Base-by-base conservation (phyloP, 257 asterid genomes). In the Galeopsis tetrahit region DNA sequence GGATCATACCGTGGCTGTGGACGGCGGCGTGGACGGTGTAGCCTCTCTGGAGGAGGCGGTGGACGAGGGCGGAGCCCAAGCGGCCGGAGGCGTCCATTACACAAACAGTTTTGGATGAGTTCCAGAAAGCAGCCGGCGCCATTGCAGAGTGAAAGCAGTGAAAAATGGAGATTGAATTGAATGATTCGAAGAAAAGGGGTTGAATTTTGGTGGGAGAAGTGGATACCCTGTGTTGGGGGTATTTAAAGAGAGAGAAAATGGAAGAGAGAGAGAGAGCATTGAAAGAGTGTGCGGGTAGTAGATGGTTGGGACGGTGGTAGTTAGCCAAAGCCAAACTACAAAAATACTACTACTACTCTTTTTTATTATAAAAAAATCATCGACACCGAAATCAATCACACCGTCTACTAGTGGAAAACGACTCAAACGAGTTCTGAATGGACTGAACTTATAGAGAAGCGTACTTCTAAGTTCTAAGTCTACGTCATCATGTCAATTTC, bases 71-170 rank as follows among this genome's bases (percentile, higher is more conserved):
- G 4, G 96, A 79, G 67, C 98, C 99, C 5, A 95, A 61, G 0
- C 79, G 85, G 6, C 96, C 96, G 0, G 96, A 79, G 2, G 96
- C 96, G 65, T 92, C 98, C 99, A 95, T 95, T 2, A 95, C 99
- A 66, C 99, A 95, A 0, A 95, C 94, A 0, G 85, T 81, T 57
- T 78, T 84, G 51, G 81, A 53, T 10, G 79, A 72, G 40, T 76
- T 77, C 85, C 80, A 82, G 43, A 70, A 66, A 66, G 72, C 21
- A 62, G 85, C 78, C 7, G 85, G 72, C 7, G 87, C 83, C 85
- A 78, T 77, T 68, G 9, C 8, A 0, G 66, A 6, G 6, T 7
- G 13, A 51, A 44, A 61, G 7, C 60, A 28, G 70, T 46, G 64
- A 42, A 44, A 44, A 14, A 33, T 44, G 31, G 66, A 14, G 61